Percentiles rank a stretch among this genome's conserved stretches.
These are phyloP conservation scores for Vitis amurensis DNA, from an alignment of 164 flowering plant species.

Conservation along the genomic window DNA sequence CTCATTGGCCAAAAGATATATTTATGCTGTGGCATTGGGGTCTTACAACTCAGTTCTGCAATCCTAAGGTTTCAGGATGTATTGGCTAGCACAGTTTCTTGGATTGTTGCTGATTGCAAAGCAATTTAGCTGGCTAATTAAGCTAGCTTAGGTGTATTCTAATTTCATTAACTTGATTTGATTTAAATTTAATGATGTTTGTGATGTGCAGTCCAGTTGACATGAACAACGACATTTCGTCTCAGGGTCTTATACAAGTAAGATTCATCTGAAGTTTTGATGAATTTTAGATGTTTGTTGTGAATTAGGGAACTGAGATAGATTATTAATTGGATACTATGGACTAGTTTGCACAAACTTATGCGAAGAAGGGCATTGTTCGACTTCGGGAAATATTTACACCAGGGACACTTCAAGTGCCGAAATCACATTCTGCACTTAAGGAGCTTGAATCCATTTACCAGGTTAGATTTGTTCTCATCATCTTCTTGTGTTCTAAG, in stretches of 20 bases:
- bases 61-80: neutral
- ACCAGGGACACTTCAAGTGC: slow-evolving; percentile 78
- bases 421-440: slow-evolving; percentile 61
- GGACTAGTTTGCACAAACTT: slow-evolving; percentile 78
- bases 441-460: slow-evolving; percentile 93
- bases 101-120: neutral
- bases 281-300: neutral
- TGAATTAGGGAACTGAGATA: slow-evolving; percentile 4
- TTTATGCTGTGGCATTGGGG: neutral
- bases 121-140: neutral
- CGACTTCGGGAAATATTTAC: slow-evolving; percentile 89
- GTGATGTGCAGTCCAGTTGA: slow-evolving; percentile 80
- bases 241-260: slow-evolving; percentile 94
- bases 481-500: neutral
- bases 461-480: slow-evolving; percentile 55
- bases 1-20: neutral
- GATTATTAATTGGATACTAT: slow-evolving; percentile 7
- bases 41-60: neutral
- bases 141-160: neutral
- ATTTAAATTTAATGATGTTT: slow-evolving; percentile 2
- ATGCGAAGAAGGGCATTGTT: slow-evolving; percentile 69
- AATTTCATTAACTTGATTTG: neutral
- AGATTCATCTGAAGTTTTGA: neutral
- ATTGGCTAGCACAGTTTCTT: neutral
- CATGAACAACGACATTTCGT: slow-evolving; percentile 75